Conservation (phyloP, 345 rosid species). For the Aethionema arabicum region DNA sequence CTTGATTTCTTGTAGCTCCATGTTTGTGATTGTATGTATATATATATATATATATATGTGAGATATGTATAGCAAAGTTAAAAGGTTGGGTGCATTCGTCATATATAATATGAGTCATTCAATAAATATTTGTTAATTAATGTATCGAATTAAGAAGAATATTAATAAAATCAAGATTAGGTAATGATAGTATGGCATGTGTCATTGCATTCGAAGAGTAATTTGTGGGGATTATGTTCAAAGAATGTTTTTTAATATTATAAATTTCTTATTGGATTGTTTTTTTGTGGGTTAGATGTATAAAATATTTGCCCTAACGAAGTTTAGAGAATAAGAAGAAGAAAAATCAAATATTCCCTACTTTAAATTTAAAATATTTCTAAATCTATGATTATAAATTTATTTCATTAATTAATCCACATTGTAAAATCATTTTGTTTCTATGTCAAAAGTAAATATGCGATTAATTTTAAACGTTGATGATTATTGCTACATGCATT, state of each 20-base stretch:
- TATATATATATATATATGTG: slow-evolving; percentile 18
- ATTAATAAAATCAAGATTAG: slow-evolving; percentile 24
- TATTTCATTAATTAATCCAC: too few relatives aligned
- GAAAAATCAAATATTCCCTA: too few relatives aligned
- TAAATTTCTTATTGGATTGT: slow-evolving; percentile 1
- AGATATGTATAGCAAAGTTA: slow-evolving; percentile 25
- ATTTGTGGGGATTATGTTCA: slow-evolving; percentile 26
- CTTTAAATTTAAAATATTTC: too few relatives aligned
- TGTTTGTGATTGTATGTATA: slow-evolving; percentile 17
- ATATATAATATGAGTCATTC: slow-evolving; percentile 31
- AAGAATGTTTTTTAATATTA: background rate
- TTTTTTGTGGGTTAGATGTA: slow-evolving; percentile 27
- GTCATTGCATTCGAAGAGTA: slow-evolving; percentile 31
- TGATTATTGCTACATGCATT: too few relatives aligned
- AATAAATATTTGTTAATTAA: background rate
- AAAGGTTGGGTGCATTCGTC: slow-evolving; percentile 33
- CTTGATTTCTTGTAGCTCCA: slow-evolving; percentile 26
- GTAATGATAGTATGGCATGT: slow-evolving; percentile 33
- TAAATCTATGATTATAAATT: too few relatives aligned
- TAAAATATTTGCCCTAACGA: slow-evolving; percentile 20
- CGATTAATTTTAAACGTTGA: slow-evolving; percentile 2
- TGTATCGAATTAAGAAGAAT: background rate
- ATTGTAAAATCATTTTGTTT: too few relatives aligned
- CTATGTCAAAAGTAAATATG: slow-evolving; percentile 10
- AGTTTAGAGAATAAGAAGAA: background rate